Base-by-base conservation (phyloP, 1,284 basidiomycete genomes). In the Leccinum cinnamomeum region DNA sequence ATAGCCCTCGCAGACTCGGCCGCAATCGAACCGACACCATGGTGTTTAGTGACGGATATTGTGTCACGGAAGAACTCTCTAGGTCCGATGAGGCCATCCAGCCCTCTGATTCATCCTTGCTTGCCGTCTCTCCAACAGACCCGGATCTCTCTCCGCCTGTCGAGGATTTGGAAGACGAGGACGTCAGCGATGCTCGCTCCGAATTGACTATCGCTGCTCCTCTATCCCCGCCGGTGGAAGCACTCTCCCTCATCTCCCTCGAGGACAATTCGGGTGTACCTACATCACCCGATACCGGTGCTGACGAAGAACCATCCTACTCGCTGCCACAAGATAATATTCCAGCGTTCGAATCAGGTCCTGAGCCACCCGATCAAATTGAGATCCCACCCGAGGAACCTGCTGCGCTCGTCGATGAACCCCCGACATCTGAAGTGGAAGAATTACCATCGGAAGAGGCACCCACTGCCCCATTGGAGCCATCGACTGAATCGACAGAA, bases 1-100 rank as follows among this genome's bases (percentile, higher is more conserved):
- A 81, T 56, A 86, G 83, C 72, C 82, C 86, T 53, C 75, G 85
- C 16, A 83, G 79, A 67, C 69, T 81, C 14, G 88, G 88, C 0
- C 78, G 89, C 39, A 84, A 74, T 64, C 76, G 89, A 59, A 92
- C 89, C 16, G 90, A 90, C 68, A 92, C 90, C 12, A 91, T 92
- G 90, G 84, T 91, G 20, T 83, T 85, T 68, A 85, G 82, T 66
- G 89, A 90, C 58, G 82, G 75, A 0, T 78, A 69, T 58, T 76
- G 60, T 57, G 65, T 81, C 51, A 74, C 72, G 5, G 82, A 83
- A 62, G 82, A 84, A 64, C 65, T 81, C 6, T 72, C 78, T 33
- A 79, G 73, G 64, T 65, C 61, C 53, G 73, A 73, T 14, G 70
- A 68, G 16, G 53, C n/a, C 51, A 37, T 6, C n/a, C 41, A 28